Evolutionary conservation across 768 basidiomycete genomes (phyloP).

Genomic region (Rhizopogon vesiculosus): DNA sequence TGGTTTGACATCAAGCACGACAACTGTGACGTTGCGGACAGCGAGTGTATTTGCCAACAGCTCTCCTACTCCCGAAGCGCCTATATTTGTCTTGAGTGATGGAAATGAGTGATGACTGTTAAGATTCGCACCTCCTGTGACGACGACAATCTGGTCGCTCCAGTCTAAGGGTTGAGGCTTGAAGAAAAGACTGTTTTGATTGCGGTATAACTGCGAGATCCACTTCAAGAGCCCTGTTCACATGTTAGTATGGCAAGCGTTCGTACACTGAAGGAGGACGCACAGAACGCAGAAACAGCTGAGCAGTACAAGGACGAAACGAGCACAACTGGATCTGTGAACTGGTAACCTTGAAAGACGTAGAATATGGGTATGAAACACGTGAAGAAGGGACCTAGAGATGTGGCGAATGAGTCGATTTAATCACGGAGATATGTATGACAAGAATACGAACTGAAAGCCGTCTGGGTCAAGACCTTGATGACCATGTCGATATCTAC

Average conservation of each 20-base stretch:
- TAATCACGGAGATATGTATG: neutral
- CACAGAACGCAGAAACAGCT: slow-evolving; percentile 63
- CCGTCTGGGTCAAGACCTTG: slow-evolving; percentile 74
- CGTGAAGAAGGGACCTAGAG: slow-evolving; percentile 78
- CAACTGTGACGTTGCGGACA: slow-evolving; percentile 73
- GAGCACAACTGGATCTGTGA: slow-evolving; percentile 48
- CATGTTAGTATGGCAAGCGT: slow-evolving; percentile 1
- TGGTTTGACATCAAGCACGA: slow-evolving; percentile 82
- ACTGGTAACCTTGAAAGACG: slow-evolving; percentile 59
- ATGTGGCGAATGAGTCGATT: slow-evolving; percentile 1
- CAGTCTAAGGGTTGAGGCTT: slow-evolving; percentile 66
- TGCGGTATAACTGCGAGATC: slow-evolving; percentile 70
- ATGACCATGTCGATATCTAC: slow-evolving; percentile 75
- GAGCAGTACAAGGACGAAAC: slow-evolving; percentile 50
- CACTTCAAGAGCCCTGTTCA: slow-evolving; percentile 61
- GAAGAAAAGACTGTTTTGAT: slow-evolving; percentile 63
- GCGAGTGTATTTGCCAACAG: slow-evolving; percentile 85
- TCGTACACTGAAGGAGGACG: slow-evolving; percentile 24
- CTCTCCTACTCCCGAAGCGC: slow-evolving; percentile 86
- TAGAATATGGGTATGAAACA: slow-evolving; percentile 77
- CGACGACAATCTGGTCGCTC: slow-evolving; percentile 83
- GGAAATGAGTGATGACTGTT: neutral
- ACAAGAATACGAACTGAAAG: slow-evolving; percentile 58
- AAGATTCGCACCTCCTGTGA: slow-evolving; percentile 79
- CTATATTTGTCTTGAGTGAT: slow-evolving; percentile 30